A percentile compares a stretch with the other conserved stretches of the same genome.
These are phyloP conservation scores for Fusarium buxicola DNA, from an alignment of 2,329 filamentous ascomycete species.

Conservation along the genomic window DNA sequence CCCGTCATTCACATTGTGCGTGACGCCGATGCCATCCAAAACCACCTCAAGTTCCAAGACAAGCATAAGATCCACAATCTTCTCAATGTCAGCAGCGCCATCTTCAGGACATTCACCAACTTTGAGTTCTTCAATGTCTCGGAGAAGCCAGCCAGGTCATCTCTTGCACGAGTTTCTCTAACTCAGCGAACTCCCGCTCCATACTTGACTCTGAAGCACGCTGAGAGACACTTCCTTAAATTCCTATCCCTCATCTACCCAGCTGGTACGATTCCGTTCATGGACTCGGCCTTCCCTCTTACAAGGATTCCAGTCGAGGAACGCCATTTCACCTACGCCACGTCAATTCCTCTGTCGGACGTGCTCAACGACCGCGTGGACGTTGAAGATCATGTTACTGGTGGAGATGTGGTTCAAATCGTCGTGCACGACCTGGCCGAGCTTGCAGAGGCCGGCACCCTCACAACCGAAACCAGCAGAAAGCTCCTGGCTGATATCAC, in stretches of 20 bases:
- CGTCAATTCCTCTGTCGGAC: slow-evolving; percentile 69
- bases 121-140: slow-evolving; percentile 82
- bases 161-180: slow-evolving; percentile 35
- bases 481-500: slow-evolving; percentile 64
- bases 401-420: slow-evolving; percentile 75
- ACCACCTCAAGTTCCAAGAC: slow-evolving; percentile 69
- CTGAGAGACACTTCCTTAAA: slow-evolving; percentile 76
- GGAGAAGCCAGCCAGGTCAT: slow-evolving; percentile 58
- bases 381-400: slow-evolving; percentile 73
- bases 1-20: slow-evolving; percentile 78
- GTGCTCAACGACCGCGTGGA: slow-evolving; percentile 66
- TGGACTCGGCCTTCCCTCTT: slow-evolving; percentile 74
- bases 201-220: slow-evolving; percentile 74
- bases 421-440: slow-evolving; percentile 53
- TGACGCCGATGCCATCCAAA: slow-evolving; percentile 72
- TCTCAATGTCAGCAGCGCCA: slow-evolving; percentile 65
- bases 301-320: slow-evolving; percentile 70
- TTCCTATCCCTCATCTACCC: slow-evolving; percentile 73
- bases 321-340: slow-evolving; percentile 74
- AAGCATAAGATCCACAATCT: slow-evolving; percentile 68
- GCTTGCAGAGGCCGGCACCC: slow-evolving; percentile 24
- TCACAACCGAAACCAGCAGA: slow-evolving; percentile 36
- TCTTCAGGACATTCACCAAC: slow-evolving; percentile 76
- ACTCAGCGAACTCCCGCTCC: slow-evolving; percentile 60
- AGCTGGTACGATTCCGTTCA: slow-evolving; percentile 64